phyloP scores from a whole-genome alignment of 2,329 filamentous ascomycete species.

The Karstenula rhodostoma region DNA sequence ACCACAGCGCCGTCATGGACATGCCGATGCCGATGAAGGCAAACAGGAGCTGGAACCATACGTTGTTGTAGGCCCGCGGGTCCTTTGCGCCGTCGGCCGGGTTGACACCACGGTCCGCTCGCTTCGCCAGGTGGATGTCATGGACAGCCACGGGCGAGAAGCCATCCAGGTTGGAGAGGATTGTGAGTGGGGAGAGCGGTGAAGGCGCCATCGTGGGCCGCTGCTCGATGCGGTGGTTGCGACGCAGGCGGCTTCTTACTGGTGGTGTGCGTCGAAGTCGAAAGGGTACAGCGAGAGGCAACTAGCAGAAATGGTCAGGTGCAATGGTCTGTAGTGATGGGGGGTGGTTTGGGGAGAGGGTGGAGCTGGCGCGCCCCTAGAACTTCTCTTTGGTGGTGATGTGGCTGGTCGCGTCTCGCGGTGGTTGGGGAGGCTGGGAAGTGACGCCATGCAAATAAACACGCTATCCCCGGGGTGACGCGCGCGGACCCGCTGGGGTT shows the following conservation, averaged over 20 bases:
- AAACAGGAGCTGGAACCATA: conserved; percentile 83
- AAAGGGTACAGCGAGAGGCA: conserved; percentile 15
- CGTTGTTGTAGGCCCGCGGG: conserved; percentile 54
- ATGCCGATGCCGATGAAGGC: conserved; percentile 81
- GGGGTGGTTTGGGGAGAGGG: conserved; percentile 14
- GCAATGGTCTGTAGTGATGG: conserved; percentile 18
- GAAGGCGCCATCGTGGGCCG: conserved; percentile 41
- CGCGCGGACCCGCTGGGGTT: not conserved
- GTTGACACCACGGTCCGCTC: conserved; percentile 30
- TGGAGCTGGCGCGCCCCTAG: conserved; percentile 14
- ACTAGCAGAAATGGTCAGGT: conserved; percentile 11
- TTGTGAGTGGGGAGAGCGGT: conserved; percentile 41
- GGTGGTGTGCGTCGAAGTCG: not conserved
- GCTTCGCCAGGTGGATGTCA: conserved; percentile 38
- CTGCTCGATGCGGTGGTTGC: conserved; percentile 7
- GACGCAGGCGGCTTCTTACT: not conserved
- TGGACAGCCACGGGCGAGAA: conserved; percentile 43
- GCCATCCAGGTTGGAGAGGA: conserved; percentile 26
- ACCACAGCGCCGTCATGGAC: conserved; percentile 83
- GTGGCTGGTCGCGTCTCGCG: conserved; percentile 8
- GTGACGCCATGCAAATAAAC: conserved; percentile 12
- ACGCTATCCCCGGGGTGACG: conserved; percentile 8
- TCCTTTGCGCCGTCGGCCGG: conserved; percentile 47
- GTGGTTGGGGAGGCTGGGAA: conserved; percentile 12
- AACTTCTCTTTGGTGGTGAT: conserved; percentile 9